These are phyloP conservation scores for Paracamarosporium sp. DNA, from an alignment of 2,329 filamentous ascomycete species.

Conservation along the genomic window DNA sequence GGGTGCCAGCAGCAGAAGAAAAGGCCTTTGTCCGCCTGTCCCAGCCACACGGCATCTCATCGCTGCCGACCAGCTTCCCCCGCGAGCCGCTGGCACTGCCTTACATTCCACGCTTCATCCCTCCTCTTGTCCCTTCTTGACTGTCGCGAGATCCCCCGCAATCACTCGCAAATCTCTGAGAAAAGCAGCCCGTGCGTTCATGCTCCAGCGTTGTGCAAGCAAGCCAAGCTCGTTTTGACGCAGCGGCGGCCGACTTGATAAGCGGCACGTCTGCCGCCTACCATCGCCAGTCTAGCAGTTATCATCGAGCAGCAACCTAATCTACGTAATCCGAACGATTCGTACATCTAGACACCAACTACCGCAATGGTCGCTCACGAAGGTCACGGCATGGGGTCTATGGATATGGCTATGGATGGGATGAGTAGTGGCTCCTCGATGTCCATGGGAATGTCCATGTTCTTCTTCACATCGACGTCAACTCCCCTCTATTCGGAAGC, in stretches of 20 bases:
- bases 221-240: constrained; percentile 21
- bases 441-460: constrained; percentile 57
- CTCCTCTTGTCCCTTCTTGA: constrained; percentile 34
- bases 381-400: constrained; percentile 30
- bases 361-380: constrained; percentile 42
- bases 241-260: constrained; percentile 5
- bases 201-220: constrained; percentile 23
- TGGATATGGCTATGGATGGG: constrained; percentile 14
- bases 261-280: constrained; percentile 12
- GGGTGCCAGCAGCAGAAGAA: neutral
- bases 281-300: constrained; percentile 41
- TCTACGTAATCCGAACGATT: constrained; percentile 8
- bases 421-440: constrained; percentile 24
- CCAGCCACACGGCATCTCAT: neutral
- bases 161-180: constrained; percentile 18
- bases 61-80: neutral
- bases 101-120: constrained; percentile 42
- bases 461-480: constrained; percentile 69
- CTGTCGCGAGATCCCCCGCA: constrained; percentile 42
- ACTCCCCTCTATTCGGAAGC: constrained; percentile 70
- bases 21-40: neutral
- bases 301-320: constrained; percentile 4
- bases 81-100: constrained; percentile 15
- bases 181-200: constrained; percentile 31
- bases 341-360: constrained; percentile 3